Conservation (phyloP, 2,329 filamentous ascomycete species). For the Paramyrothecium roridum region DNA sequence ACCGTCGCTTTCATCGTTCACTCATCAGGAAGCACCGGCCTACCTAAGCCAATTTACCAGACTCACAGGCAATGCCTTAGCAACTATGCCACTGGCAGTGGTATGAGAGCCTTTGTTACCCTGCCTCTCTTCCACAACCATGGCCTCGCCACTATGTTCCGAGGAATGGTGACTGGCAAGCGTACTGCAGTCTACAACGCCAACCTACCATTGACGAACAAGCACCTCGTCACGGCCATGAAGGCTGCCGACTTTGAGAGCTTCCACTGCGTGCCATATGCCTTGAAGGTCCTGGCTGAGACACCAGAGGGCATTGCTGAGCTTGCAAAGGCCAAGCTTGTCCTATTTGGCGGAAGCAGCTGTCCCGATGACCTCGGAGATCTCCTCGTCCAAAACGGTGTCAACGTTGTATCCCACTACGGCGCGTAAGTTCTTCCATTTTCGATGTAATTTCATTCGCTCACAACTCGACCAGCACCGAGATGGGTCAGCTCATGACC, state of each 20-base stretch:
- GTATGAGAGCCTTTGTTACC: constrained; percentile 48
- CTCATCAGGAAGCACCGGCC: constrained; percentile 52
- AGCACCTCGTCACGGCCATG: constrained; percentile 43
- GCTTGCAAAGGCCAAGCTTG: constrained; percentile 44
- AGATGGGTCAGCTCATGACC: constrained; percentile 61
- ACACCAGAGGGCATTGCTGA: constrained; percentile 47
- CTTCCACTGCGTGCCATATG: constrained; percentile 62
- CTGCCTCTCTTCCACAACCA: constrained; percentile 59
- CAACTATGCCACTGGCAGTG: constrained; percentile 37
- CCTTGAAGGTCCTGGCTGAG: constrained; percentile 61
- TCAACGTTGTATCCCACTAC: constrained; percentile 55
- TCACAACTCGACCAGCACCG: constrained; percentile 34
- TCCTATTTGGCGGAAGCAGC: constrained; percentile 55
- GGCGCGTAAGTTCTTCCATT: constrained; percentile 42
- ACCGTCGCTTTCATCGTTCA: constrained; percentile 28
- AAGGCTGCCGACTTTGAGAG: constrained; percentile 36
- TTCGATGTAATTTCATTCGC: not conserved
- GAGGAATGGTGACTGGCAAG: constrained; percentile 48
- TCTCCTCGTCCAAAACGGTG: constrained; percentile 45
- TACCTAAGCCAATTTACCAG: constrained; percentile 62
- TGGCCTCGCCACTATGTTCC: constrained; percentile 52
- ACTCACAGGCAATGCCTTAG: constrained; percentile 48
- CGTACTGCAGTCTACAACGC: constrained; percentile 53
- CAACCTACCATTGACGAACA: constrained; percentile 49
- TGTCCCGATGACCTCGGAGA: constrained; percentile 60